Conservation (phyloP, 345 rosid species). For the Gossypium rotundifolium region DNA sequence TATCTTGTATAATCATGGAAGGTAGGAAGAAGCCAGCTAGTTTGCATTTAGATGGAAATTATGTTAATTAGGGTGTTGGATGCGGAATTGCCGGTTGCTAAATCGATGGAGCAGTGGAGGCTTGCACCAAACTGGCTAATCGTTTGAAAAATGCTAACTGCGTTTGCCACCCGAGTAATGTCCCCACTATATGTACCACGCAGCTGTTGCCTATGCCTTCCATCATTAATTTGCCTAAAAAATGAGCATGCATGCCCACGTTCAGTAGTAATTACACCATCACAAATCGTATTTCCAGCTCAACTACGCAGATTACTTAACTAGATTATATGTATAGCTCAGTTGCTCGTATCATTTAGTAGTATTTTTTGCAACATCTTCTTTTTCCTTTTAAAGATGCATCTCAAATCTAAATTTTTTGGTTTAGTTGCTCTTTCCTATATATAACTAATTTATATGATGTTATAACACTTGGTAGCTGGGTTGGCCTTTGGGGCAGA, state of each 20-base stretch:
- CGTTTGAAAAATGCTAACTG: background rate
- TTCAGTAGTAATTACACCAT: background rate
- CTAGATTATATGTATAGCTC: background rate
- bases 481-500: no score
- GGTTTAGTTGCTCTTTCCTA: background rate
- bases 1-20: no score
- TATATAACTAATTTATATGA: background rate
- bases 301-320: background rate
- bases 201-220: constrained; percentile 3
- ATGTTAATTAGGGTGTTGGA: background rate
- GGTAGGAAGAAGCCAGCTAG: background rate
- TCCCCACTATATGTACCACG: background rate
- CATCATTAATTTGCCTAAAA: background rate
- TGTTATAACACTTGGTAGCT: background rate
- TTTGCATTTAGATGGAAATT: constrained; percentile 1
- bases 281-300: background rate
- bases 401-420: background rate
- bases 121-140: background rate
- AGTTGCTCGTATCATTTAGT: background rate
- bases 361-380: no score
- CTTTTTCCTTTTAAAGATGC: background rate
- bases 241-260: background rate
- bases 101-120: background rate
- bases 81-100: background rate
- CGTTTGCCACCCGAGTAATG: background rate